phyloP scores from a whole-genome alignment of 2,329 filamentous ascomycete genomes.

The Hypoxylon sp. region DNA sequence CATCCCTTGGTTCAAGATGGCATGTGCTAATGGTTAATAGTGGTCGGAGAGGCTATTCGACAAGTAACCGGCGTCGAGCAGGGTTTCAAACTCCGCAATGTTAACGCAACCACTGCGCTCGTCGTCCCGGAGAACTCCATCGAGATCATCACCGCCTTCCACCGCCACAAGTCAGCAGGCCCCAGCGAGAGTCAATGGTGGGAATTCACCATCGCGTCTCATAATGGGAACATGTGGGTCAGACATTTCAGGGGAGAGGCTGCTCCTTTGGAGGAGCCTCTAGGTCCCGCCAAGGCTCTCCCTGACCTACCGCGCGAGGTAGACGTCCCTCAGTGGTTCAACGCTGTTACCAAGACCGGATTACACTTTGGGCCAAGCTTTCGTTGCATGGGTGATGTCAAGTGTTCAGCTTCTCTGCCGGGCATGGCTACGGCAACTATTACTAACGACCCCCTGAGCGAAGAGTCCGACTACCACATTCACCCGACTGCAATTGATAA shows the following conservation, averaged over 20 bases:
- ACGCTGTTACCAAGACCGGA: too few relatives aligned
- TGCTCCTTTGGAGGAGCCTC: slow-evolving; percentile 3
- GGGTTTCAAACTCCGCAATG: slow-evolving; percentile 31
- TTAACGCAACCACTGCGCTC: slow-evolving; percentile 38
- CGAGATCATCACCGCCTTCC: slow-evolving; percentile 40
- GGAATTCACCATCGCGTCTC: slow-evolving; percentile 42
- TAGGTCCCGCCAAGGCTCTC: not conserved
- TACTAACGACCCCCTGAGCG: too few relatives aligned
- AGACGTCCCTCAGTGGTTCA: too few relatives aligned
- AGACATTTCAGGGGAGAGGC: slow-evolving; percentile 42
- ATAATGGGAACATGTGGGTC: slow-evolving; percentile 39
- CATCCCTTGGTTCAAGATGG: too few relatives aligned
- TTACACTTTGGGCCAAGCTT: too few relatives aligned
- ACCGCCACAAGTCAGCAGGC: slow-evolving; percentile 31
- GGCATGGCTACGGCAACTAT: too few relatives aligned
- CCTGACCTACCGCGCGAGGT: too few relatives aligned
- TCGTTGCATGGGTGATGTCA: too few relatives aligned
- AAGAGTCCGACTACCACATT: too few relatives aligned
- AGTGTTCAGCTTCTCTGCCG: too few relatives aligned
- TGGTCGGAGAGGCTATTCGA: slow-evolving; percentile 50
- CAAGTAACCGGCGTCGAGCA: slow-evolving; percentile 27
- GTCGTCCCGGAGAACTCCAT: slow-evolving; percentile 31
- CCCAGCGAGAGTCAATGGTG: slow-evolving; percentile 39
- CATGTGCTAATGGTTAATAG: too few relatives aligned
- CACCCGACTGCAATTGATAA: too few relatives aligned